Conservation (phyloP, 2,329 filamentous ascomycete genomes). For the Alternaria sp. region DNA sequence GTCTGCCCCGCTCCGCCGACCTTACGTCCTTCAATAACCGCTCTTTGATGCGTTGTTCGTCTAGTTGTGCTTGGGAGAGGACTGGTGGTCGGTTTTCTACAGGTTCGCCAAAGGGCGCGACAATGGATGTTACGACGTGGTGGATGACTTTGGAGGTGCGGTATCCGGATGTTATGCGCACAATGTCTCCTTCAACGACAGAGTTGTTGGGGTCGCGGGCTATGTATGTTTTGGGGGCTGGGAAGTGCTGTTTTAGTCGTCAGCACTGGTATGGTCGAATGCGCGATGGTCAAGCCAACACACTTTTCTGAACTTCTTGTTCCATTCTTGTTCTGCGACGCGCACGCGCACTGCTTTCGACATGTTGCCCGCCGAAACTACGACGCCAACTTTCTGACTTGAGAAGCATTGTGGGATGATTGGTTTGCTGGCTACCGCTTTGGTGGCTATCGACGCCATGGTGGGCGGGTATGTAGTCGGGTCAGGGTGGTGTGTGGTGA, state of each 20-base stretch:
- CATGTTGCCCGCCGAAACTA: slow-evolving; percentile 80
- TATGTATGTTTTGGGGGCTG: slow-evolving; percentile 69
- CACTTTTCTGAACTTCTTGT: slow-evolving; percentile 76
- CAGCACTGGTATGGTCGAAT: slow-evolving; percentile 8
- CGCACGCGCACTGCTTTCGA: slow-evolving; percentile 80
- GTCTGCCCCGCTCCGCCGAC: slow-evolving; percentile 51
- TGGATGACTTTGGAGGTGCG: slow-evolving; percentile 71
- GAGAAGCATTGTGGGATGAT: slow-evolving; percentile 42
- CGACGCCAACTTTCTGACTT: slow-evolving; percentile 64
- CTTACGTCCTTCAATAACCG: slow-evolving; percentile 66
- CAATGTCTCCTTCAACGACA: slow-evolving; percentile 76
- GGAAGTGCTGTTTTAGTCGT: slow-evolving; percentile 65
- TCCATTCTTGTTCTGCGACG: slow-evolving; percentile 75
- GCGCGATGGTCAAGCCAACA: slow-evolving; percentile 16
- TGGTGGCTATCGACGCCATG: slow-evolving; percentile 37
- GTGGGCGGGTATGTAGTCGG: slow-evolving; percentile 16
- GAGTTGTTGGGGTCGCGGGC: slow-evolving; percentile 82
- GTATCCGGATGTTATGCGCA: slow-evolving; percentile 73
- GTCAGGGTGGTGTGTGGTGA: slow-evolving; percentile 14
- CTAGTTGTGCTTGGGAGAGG: slow-evolving; percentile 69
- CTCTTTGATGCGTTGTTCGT: slow-evolving; percentile 63
- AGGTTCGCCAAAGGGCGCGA: slow-evolving; percentile 72
- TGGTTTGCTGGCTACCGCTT: slow-evolving; percentile 30
- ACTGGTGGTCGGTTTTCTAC: slow-evolving; percentile 72
- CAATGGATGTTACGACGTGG: slow-evolving; percentile 77